Conservation (phyloP, 2,329 filamentous ascomycete species). For the Trichoderma sp. region DNA sequence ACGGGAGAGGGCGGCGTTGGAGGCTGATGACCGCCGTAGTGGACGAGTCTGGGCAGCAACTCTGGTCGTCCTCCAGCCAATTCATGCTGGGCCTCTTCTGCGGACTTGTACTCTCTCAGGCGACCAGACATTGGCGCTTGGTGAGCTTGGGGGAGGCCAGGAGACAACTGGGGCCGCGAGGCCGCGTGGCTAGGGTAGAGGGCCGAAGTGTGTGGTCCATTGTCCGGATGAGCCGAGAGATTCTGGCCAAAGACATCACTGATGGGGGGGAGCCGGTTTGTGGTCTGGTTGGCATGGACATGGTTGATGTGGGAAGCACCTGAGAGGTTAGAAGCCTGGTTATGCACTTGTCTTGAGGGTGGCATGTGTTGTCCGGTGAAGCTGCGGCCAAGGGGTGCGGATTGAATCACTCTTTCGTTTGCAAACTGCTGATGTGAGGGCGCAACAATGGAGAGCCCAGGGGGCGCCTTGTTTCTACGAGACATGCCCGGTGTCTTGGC, state of each 20-base stretch:
- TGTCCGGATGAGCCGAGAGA: slow-evolving; percentile 61
- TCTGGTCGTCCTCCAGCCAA: slow-evolving; percentile 90
- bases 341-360: slow-evolving; percentile 71
- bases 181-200: slow-evolving; percentile 61
- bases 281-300: slow-evolving; percentile 80
- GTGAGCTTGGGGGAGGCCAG: slow-evolving; percentile 61
- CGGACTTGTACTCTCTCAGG: slow-evolving; percentile 85
- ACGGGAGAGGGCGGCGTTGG: slow-evolving; percentile 84
- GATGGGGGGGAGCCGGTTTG: slow-evolving; percentile 88
- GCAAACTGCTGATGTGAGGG: slow-evolving; percentile 90
- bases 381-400: slow-evolving; percentile 87
- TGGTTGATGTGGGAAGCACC: slow-evolving; percentile 90
- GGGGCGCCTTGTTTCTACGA: slow-evolving; percentile 74
- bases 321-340: slow-evolving; percentile 77
- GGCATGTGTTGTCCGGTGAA: slow-evolving; percentile 87
- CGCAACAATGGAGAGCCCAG: slow-evolving; percentile 90
- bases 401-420: slow-evolving; percentile 93
- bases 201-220: slow-evolving; percentile 36
- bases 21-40: slow-evolving; percentile 91
- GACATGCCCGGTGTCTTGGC: slow-evolving; percentile 72
- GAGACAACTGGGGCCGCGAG: slow-evolving; percentile 69
- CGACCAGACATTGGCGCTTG: slow-evolving; percentile 58
- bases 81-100: slow-evolving; percentile 90
- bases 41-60: slow-evolving; percentile 85
- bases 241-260: slow-evolving; percentile 90